phyloP scores from a whole-genome alignment of 768 basidiomycete species.

The Lentinula aciculospora region DNA sequence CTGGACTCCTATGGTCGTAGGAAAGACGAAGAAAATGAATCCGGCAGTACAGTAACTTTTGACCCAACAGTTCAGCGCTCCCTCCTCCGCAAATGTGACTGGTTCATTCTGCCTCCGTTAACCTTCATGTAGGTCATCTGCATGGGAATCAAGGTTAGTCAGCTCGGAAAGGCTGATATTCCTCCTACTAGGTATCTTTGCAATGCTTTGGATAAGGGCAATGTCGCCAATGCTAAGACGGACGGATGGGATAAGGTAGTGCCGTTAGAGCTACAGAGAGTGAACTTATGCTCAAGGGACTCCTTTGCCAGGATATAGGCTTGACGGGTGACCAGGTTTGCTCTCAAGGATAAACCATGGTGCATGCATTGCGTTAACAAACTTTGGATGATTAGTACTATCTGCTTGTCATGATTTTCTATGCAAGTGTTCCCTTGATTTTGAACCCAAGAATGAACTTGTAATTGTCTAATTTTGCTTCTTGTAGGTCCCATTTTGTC shows the following conservation, averaged over 20 bases:
- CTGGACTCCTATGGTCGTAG: background rate
- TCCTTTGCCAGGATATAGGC: slow-evolving; percentile 29
- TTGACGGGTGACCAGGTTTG: slow-evolving; percentile 39
- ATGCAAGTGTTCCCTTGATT: slow-evolving; percentile 20
- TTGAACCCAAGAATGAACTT: background rate
- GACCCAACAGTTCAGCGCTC: slow-evolving; percentile 6
- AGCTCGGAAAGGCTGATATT: background rate
- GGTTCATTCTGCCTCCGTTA: slow-evolving; percentile 34
- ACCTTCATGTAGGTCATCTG: slow-evolving; percentile 30
- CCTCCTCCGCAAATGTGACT: slow-evolving; percentile 36
- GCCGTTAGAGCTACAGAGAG: background rate
- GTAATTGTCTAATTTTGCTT: background rate
- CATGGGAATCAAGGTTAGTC: background rate
- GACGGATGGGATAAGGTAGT: slow-evolving; percentile 39
- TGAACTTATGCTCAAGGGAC: background rate
- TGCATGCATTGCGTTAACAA: slow-evolving; percentile 1
- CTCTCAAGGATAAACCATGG: background rate
- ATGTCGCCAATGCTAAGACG: slow-evolving; percentile 48
- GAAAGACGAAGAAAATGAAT: background rate
- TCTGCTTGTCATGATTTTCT: slow-evolving; percentile 42
- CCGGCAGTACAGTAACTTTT: background rate
- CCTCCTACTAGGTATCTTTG: slow-evolving; percentile 33
- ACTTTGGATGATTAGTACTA: slow-evolving; percentile 28
- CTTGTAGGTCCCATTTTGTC: slow-evolving; percentile 36
- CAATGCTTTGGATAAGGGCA: slow-evolving; percentile 45